Evolutionary conservation across 1,284 basidiomycete genomes (phyloP), one percentile per base, ranked within the genome.

Genomic region (Rhizoctonia solani): DNA sequence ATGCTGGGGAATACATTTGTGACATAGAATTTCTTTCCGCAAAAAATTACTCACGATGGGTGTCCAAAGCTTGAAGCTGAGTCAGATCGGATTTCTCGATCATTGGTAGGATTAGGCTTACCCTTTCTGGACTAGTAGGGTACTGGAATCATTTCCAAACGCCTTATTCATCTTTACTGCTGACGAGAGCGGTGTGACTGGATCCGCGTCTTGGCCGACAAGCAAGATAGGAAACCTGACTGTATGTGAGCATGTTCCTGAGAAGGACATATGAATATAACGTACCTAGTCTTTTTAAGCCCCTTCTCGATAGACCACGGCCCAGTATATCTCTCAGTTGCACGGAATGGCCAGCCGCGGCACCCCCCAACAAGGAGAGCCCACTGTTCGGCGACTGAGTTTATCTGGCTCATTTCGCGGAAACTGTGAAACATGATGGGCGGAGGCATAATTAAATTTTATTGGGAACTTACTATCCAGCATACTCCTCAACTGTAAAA

Each of bases 271-370:
- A 54, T 25, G 14, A 42, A 23, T 13, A 42, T 47, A 27, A n/a
- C n/a, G n/a, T 49, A 68, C 71, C 53, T 69, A 6, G 69, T 69
- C 34, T 69, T 69, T 32, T 52, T 58, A 23, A 72, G 42, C 4
- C 72, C 72, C 3, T 65, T 63, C 29, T 37, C 52, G n/a, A 25
- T 25, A 3, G 65, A 55, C 72, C 71, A 71, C 3, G 69, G 71
- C 8, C 71, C 72, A 1, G 50, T 52, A 42, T 71, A n/a, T n/a
- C n/a, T n/a, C n/a, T n/a, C n/a, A n/a, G n/a, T n/a, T n/a, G n/a
- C n/a, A n/a, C n/a, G n/a, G 47, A 61, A 47, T 19, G 49, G 23
- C 71, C 71, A 71, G 5, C 49, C 37, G 11, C 58, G 52, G 30
- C 71, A 71, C 5, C 37, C 29, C 0, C 59, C 54, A 8, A 69